These are phyloP conservation scores for Orbilia javanica DNA, from an alignment of 2,329 filamentous ascomycete species.

Conservation along the genomic window DNA sequence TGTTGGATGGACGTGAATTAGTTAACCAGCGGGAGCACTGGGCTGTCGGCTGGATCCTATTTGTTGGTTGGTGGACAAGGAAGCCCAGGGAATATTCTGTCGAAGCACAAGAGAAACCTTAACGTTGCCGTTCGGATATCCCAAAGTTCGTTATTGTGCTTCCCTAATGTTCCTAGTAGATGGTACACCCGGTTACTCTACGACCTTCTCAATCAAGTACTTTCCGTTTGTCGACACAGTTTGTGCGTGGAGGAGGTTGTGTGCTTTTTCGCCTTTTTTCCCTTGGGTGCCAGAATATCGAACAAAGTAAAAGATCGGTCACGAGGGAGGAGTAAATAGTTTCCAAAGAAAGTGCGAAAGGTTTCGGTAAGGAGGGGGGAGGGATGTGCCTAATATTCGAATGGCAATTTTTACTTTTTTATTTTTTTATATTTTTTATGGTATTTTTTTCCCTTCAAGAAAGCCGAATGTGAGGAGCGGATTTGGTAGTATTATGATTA, in stretches of 20 bases:
- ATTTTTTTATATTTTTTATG: too few relatives aligned
- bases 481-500: conserved; percentile 33
- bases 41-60: conserved; percentile 23
- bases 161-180: conserved; percentile 57
- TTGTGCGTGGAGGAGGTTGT: conserved; percentile 22
- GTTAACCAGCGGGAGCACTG: conserved; percentile 26
- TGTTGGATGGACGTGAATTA: conserved; percentile 35
- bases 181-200: conserved; percentile 57
- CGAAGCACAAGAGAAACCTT: conserved; percentile 56
- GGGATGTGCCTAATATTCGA: conserved; percentile 12
- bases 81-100: conserved; percentile 51
- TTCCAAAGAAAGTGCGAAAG: conserved; percentile 15
- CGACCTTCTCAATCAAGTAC: conserved; percentile 58
- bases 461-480: conserved; percentile 16
- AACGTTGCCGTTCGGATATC: conserved; percentile 54
- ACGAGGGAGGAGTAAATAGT: conserved; percentile 18
- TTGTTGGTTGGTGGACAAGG: conserved; percentile 30
- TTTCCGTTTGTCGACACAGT: conserved; percentile 48
- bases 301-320: conserved; percentile 27
- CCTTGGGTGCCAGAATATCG: conserved; percentile 17
- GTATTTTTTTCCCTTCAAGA: not conserved
- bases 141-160: conserved; percentile 56
- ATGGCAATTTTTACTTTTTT: not conserved
- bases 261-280: conserved; percentile 29
- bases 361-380: conserved; percentile 29